These are phyloP conservation scores for Umbelopsis ramanniana DNA, from an alignment of 192 early-diverging fungal genomes.

Conservation along the genomic window DNA sequence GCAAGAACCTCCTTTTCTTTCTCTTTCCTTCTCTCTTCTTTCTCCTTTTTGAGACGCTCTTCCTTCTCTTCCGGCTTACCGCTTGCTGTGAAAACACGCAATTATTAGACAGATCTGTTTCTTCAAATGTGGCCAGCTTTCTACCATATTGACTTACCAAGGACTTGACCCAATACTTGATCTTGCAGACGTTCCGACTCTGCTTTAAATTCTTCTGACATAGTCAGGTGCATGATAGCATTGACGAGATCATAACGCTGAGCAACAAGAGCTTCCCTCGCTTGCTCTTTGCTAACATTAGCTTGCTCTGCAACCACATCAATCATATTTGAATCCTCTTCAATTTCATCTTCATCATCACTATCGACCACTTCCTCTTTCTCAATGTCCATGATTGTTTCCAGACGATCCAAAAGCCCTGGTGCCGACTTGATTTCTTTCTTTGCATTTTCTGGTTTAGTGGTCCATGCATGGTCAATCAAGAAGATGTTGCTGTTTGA, in stretches of 20 bases:
- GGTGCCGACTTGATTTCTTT: constrained; percentile 57
- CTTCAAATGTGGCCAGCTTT: too few species aligned
- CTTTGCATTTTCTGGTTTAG: constrained; percentile 56
- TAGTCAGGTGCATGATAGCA: constrained; percentile 58
- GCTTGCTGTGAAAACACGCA: constrained; percentile 15
- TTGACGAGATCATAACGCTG: constrained; percentile 62
- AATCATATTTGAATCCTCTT: constrained; percentile 52
- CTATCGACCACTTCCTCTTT: constrained; percentile 43
- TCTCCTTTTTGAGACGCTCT: constrained; percentile 33
- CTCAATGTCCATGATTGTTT: constrained; percentile 62
- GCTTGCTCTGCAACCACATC: constrained; percentile 63
- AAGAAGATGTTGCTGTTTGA: constrained; percentile 64
- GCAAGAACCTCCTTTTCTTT: constrained; percentile 39
- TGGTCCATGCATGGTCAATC: constrained; percentile 78
- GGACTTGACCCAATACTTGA: constrained; percentile 42
- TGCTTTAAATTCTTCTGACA: constrained; percentile 42
- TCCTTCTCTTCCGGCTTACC: constrained; percentile 41
- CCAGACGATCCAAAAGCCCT: constrained; percentile 65
- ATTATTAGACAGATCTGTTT: too few species aligned
- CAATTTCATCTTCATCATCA: constrained; percentile 41
- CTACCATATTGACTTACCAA: not conserved
- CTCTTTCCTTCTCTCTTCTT: constrained; percentile 24
- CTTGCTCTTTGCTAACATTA: constrained; percentile 53
- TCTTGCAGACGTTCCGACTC: constrained; percentile 48
- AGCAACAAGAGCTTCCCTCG: constrained; percentile 57